Conservation (phyloP, 176 grass and related monocot species). For the Pontederia crassipes region DNA sequence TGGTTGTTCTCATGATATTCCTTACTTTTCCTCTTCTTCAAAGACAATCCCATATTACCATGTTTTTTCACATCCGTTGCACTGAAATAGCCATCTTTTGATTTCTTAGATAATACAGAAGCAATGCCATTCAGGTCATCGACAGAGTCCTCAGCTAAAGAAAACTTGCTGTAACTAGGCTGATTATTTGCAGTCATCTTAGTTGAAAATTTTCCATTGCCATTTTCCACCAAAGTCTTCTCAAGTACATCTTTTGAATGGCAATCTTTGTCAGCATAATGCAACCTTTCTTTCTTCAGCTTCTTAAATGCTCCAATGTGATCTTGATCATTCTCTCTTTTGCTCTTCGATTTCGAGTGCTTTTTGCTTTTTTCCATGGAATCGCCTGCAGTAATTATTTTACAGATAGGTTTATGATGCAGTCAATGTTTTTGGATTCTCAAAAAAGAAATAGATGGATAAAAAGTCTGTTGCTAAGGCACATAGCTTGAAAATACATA, state of each 20-base stretch:
- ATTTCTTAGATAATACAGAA: slow-evolving; percentile 26
- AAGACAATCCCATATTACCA: slow-evolving; percentile 17
- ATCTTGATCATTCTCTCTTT: slow-evolving; percentile 48
- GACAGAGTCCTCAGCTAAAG: slow-evolving; percentile 18
- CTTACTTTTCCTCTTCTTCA: slow-evolving; percentile 44
- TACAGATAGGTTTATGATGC: too few species aligned
- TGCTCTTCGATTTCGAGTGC: slow-evolving; percentile 67
- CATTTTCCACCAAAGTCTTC: not conserved
- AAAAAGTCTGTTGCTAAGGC: not conserved
- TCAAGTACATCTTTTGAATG: slow-evolving; percentile 23
- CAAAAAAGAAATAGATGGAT: not conserved
- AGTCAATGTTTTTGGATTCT: too few species aligned
- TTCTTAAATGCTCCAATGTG: slow-evolving; percentile 72
- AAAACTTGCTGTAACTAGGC: slow-evolving; percentile 17
- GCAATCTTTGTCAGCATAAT: slow-evolving; percentile 15
- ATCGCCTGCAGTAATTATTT: slow-evolving; percentile 42
- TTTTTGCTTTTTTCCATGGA: slow-evolving; percentile 43
- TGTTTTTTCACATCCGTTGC: slow-evolving; percentile 24
- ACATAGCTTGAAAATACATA: not conserved
- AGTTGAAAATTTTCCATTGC: slow-evolving; percentile 20
- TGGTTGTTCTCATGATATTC: slow-evolving; percentile 16
- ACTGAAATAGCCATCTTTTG: slow-evolving; percentile 19
- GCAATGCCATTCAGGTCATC: slow-evolving; percentile 19
- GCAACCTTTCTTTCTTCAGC: slow-evolving; percentile 52
- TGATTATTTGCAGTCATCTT: slow-evolving; percentile 23